These are phyloP conservation scores for Isochrysis galbana DNA, from an alignment of 78 protist genomes.

Conservation along the genomic window DNA sequence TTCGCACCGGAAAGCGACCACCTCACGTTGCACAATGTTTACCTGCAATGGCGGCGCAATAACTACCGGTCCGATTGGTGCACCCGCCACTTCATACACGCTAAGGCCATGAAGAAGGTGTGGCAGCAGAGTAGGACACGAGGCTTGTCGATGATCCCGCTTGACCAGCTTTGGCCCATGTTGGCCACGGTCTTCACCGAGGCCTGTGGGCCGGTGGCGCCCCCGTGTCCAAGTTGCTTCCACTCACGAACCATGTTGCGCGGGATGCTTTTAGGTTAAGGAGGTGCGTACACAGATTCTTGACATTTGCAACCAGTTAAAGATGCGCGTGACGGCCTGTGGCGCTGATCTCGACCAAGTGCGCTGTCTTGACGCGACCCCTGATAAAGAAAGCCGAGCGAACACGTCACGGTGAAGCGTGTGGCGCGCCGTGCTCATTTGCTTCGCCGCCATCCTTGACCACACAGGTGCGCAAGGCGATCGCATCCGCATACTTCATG, in stretches of 20 bases:
- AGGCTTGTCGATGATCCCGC: background rate
- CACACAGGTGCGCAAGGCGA: constrained; percentile 58
- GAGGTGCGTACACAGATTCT: background rate
- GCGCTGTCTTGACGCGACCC: constrained; percentile 41
- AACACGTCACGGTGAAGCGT: background rate
- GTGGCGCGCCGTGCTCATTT: background rate
- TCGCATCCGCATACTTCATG: constrained; percentile 90
- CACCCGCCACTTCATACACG: constrained; percentile 86
- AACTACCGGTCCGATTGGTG: constrained; percentile 83
- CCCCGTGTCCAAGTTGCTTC: background rate
- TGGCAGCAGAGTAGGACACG: constrained; percentile 49
- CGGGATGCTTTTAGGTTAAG: constrained; percentile 88
- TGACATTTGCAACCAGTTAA: no score
- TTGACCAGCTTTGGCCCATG: background rate
- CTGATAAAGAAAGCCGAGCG: background rate
- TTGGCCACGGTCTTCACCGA: background rate
- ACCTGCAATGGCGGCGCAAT: constrained; percentile 82
- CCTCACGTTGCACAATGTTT: constrained; percentile 91
- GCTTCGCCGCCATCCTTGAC: background rate
- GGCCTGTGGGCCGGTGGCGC: background rate
- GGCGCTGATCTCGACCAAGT: constrained; percentile 88
- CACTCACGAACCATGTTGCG: background rate
- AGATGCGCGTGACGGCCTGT: constrained; percentile 41
- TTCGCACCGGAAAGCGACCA: constrained; percentile 95
- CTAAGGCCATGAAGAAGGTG: constrained; percentile 80